phyloP scores from a whole-genome alignment of 768 basidiomycete genomes.

The Termitomyces sp. region DNA sequence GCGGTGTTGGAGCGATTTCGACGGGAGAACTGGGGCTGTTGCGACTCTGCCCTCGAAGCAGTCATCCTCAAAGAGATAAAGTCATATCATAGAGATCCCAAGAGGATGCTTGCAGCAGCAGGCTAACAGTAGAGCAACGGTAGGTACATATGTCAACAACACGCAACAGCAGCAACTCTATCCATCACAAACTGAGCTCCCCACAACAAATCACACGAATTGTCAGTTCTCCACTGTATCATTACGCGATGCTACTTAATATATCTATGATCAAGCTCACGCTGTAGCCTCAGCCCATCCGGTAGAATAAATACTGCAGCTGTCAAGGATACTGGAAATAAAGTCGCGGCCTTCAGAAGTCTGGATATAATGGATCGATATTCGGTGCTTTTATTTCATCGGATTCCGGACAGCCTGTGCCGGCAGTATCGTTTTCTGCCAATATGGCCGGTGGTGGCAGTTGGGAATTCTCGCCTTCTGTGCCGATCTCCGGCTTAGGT shows the following conservation, averaged over 20 bases:
- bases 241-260: too few species aligned
- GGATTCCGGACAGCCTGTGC: neutral
- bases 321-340: neutral
- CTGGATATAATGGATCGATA: too few species aligned
- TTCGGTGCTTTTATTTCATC: neutral
- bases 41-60: constrained; percentile 60
- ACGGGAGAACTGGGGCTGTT: constrained; percentile 47
- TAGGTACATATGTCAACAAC: neutral
- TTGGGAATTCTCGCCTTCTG: neutral
- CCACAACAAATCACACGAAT: neutral
- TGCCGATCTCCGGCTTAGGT: neutral
- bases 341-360: neutral
- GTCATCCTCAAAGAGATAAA: constrained; percentile 37
- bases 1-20: constrained; percentile 67
- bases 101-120: neutral
- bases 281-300: neutral
- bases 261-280: neutral
- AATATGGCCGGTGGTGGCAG: neutral
- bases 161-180: neutral
- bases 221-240: neutral
- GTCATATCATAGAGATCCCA: constrained; percentile 1
- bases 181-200: too few species aligned
- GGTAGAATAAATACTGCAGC: neutral
- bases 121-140: neutral
- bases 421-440: neutral